These are phyloP conservation scores for Suillus fuscotomentosus DNA, from an alignment of 768 basidiomycete genomes.

Conservation along the genomic window DNA sequence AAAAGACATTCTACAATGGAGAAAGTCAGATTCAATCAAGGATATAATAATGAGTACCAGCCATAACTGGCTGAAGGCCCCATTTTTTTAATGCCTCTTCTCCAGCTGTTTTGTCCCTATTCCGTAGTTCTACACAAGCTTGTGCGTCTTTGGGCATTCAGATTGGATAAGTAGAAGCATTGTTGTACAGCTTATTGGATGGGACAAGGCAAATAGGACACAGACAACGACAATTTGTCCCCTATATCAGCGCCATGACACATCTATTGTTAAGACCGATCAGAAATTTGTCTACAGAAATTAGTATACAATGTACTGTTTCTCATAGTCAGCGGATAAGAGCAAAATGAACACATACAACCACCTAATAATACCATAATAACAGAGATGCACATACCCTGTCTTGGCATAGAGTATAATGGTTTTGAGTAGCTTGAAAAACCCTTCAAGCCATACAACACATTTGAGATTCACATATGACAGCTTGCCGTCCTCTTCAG, in stretches of 20 bases:
- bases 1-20: constrained; percentile 35
- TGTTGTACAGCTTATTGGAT: constrained; percentile 19
- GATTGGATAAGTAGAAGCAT: constrained; percentile 12
- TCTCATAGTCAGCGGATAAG: constrained; percentile 41
- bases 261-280: constrained; percentile 24
- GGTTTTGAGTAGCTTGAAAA: constrained; percentile 27
- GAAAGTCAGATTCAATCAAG: not conserved
- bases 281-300: constrained; percentile 1
- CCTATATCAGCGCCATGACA: constrained; percentile 36
- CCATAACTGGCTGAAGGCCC: constrained; percentile 13
- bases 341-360: constrained; percentile 37
- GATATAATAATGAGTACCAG: constrained; percentile 31
- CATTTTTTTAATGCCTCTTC: constrained; percentile 11
- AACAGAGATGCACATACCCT: constrained; percentile 25
- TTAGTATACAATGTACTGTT: constrained; percentile 39
- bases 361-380: constrained; percentile 23
- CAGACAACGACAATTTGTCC: constrained; percentile 24
- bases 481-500: constrained; percentile 29
- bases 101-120: constrained; percentile 16
- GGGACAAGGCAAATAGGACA: constrained; percentile 39
- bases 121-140: constrained; percentile 14
- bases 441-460: constrained; percentile 35
- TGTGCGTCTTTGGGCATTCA: constrained; percentile 8
- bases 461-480: constrained; percentile 31
- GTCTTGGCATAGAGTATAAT: constrained; percentile 18